Evolutionary conservation across 495 filamentous ascomycete species (phyloP).

Genomic region (Talaromyces wortmannii): DNA sequence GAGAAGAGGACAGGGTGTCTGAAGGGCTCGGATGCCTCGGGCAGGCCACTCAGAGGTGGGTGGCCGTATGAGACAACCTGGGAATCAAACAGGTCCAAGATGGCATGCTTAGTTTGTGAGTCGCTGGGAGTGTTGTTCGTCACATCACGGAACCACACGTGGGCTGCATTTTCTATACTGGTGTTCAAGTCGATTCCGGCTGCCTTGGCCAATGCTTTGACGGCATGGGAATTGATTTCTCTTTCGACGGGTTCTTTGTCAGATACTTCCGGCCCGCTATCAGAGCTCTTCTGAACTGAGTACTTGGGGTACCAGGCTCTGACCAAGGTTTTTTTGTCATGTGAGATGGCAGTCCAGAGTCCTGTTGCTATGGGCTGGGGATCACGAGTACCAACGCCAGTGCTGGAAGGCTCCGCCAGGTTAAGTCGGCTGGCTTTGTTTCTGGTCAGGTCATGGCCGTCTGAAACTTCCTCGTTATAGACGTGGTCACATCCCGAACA

Average conservation of each 20-base stretch:
- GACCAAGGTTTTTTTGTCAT: conserved; percentile 58
- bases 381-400: conserved; percentile 11
- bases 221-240: conserved; percentile 62
- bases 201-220: conserved; percentile 53
- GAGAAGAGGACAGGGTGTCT: conserved; percentile 29
- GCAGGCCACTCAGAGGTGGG: conserved; percentile 34
- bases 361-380: conserved; percentile 29
- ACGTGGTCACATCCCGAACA: conserved; percentile 69
- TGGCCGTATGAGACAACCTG: conserved; percentile 36
- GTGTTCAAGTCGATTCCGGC: conserved; percentile 65
- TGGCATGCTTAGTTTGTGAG: conserved; percentile 14
- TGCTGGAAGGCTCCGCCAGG: not conserved
- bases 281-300: conserved; percentile 18
- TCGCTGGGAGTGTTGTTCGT: conserved; percentile 9
- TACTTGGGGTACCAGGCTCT: conserved; percentile 58
- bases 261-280: conserved; percentile 17
- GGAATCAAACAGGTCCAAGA: conserved; percentile 38
- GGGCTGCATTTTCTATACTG: conserved; percentile 53
- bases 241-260: conserved; percentile 27
- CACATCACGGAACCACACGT: conserved; percentile 48
- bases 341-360: conserved; percentile 63
- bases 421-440: not conserved
- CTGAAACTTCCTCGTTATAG: conserved; percentile 79
- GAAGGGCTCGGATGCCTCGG: conserved; percentile 20
- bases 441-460: conserved; percentile 18